phyloP scores from a whole-genome alignment of 2,329 filamentous ascomycete genomes.

The Purpureocillium takamizusanense region DNA sequence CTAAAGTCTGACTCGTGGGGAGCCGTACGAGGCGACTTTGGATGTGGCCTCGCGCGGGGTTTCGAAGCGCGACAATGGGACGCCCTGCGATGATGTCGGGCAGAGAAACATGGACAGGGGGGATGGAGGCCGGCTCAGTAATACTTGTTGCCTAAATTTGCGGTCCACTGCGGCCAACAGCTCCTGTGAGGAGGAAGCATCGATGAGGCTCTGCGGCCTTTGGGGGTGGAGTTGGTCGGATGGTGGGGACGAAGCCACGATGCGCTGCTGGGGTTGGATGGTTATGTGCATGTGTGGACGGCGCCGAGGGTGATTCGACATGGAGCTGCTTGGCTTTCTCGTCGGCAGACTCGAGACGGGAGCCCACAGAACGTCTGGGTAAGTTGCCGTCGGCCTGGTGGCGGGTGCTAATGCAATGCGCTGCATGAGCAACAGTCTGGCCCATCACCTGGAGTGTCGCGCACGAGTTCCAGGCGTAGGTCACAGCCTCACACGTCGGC shows the following conservation, averaged over 20 bases:
- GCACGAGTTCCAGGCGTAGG: neutral
- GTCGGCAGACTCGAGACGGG: neutral
- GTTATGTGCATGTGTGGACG: neutral
- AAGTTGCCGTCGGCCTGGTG: neutral
- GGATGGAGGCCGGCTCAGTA: too few relatives aligned
- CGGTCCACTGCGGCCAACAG: neutral
- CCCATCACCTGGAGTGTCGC: too few relatives aligned
- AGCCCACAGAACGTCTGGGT: neutral
- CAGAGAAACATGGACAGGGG: too few relatives aligned
- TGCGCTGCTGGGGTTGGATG: neutral
- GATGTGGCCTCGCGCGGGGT: neutral
- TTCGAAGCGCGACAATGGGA: neutral
- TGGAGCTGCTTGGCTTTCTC: neutral
- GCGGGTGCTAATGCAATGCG: neutral
- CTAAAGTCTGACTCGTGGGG: slow-evolving; percentile 1
- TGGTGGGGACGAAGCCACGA: neutral
- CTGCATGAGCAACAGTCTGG: neutral
- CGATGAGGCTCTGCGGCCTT: slow-evolving; percentile 1
- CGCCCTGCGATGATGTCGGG: too few relatives aligned
- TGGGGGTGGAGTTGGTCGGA: too few relatives aligned
- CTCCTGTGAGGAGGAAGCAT: too few relatives aligned
- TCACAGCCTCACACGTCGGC: slow-evolving; percentile 1
- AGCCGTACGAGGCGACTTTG: neutral
- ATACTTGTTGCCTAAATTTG: neutral
- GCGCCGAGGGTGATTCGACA: neutral